phyloP scores from a whole-genome alignment of 371 early-diverging fungal genomes.

The Saksenaea oblongispora region DNA sequence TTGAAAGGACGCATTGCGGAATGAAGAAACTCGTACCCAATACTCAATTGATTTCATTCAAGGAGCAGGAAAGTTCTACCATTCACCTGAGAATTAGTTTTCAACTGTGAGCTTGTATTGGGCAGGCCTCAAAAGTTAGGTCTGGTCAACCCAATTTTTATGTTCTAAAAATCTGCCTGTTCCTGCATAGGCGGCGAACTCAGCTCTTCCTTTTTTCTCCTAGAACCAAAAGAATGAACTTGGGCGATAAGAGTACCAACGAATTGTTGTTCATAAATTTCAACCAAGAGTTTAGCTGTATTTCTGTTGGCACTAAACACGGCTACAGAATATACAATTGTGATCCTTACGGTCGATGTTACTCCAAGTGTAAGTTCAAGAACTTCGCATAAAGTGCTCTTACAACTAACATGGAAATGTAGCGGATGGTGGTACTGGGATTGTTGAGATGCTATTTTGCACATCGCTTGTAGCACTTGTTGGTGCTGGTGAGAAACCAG shows the following conservation, averaged over 20 bases:
- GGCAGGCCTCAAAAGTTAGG: too few relatives aligned
- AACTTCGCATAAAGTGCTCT: neutral
- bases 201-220: slow-evolving; percentile 29
- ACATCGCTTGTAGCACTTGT: slow-evolving; percentile 96
- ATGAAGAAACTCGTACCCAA: too few relatives aligned
- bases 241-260: slow-evolving; percentile 15
- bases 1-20: too few relatives aligned
- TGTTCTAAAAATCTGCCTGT: too few relatives aligned
- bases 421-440: slow-evolving; percentile 87
- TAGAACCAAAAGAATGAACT: slow-evolving; percentile 9
- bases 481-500: slow-evolving; percentile 91
- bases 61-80: too few relatives aligned
- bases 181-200: slow-evolving; percentile 15
- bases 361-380: slow-evolving; percentile 64
- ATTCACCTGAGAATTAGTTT: too few relatives aligned
- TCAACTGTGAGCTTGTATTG: too few relatives aligned
- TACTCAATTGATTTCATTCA: too few relatives aligned
- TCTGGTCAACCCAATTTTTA: too few relatives aligned
- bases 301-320: slow-evolving; percentile 84
- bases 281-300: slow-evolving; percentile 93
- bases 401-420: neutral
- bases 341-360: slow-evolving; percentile 94
- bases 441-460: slow-evolving; percentile 96
- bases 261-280: slow-evolving; percentile 82
- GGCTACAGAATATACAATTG: slow-evolving; percentile 95